Evolutionary conservation across 1,284 basidiomycete genomes (phyloP).

Genomic region (Mrakiaceae sp.): DNA sequence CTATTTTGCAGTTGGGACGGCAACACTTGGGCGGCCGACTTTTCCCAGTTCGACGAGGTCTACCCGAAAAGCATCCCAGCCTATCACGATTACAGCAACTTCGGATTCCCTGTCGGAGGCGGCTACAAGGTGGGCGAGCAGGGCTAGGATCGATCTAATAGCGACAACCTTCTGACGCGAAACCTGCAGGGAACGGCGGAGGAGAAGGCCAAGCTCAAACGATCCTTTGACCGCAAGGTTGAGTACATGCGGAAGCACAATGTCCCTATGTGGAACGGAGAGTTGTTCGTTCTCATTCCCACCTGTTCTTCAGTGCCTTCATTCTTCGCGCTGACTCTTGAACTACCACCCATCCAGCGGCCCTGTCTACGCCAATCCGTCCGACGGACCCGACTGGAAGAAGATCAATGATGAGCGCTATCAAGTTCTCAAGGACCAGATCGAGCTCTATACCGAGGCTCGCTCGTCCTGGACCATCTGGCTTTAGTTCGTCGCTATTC

Average conservation of each 20-base stretch:
- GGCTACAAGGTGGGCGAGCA: neutral
- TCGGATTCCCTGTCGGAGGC: conserved; percentile 49
- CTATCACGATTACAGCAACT: conserved; percentile 50
- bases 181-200: conserved; percentile 31
- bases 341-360: conserved; percentile 22
- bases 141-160: too few species aligned
- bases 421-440: conserved; percentile 55
- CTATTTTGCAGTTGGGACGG: conserved; percentile 37
- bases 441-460: conserved; percentile 57
- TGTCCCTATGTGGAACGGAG: conserved; percentile 51
- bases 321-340: neutral
- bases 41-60: conserved; percentile 53
- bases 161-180: too few species aligned
- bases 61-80: conserved; percentile 53
- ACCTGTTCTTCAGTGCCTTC: neutral
- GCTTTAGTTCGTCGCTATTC: conserved; percentile 41
- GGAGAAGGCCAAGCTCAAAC: conserved; percentile 41
- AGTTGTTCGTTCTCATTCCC: neutral
- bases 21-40: conserved; percentile 65
- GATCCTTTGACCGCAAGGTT: conserved; percentile 48
- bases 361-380: conserved; percentile 29
- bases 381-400: conserved; percentile 37
- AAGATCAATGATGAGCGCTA: conserved; percentile 56
- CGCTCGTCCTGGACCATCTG: conserved; percentile 64
- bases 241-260: conserved; percentile 24